A percentile compares a stretch with the other conserved stretches of the same genome.
These are phyloP conservation scores for Leucocoprinus sp. DNA, from an alignment of 768 basidiomycete genomes.

Conservation along the genomic window DNA sequence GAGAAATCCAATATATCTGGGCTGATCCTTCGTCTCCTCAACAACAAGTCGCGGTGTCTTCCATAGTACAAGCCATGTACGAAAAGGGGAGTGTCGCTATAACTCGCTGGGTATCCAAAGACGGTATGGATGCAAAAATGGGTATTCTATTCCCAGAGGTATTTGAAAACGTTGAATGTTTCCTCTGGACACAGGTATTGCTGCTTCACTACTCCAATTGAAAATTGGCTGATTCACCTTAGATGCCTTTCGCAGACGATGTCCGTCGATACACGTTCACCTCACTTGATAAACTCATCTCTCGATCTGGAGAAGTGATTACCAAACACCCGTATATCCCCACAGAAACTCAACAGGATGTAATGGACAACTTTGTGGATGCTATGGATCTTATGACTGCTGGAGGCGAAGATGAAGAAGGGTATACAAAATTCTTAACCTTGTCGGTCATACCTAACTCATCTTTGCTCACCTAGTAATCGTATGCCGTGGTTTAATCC, in stretches of 20 bases:
- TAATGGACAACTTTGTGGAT: slow-evolving; percentile 86
- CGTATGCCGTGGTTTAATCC: slow-evolving; percentile 72
- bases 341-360: slow-evolving; percentile 63
- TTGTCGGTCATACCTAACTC: slow-evolving; percentile 1
- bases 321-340: slow-evolving; percentile 78
- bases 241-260: slow-evolving; percentile 95
- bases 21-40: slow-evolving; percentile 56
- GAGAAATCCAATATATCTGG: slow-evolving; percentile 83
- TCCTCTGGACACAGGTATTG: slow-evolving; percentile 77
- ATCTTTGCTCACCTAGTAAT: slow-evolving; percentile 31
- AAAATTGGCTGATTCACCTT: not conserved
- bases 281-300: slow-evolving; percentile 57
- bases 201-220: not conserved
- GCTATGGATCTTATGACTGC: slow-evolving; percentile 79
- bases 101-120: slow-evolving; percentile 70
- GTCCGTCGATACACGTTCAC: slow-evolving; percentile 82
- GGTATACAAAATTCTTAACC: slow-evolving; percentile 32
- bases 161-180: slow-evolving; percentile 64
- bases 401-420: slow-evolving; percentile 69
- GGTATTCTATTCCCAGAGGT: slow-evolving; percentile 61
- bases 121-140: slow-evolving; percentile 77
- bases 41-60: slow-evolving; percentile 80
- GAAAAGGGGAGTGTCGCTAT: slow-evolving; percentile 64
- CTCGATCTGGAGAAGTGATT: slow-evolving; percentile 66
- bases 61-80: slow-evolving; percentile 78